phyloP scores from a whole-genome alignment of 2,329 filamentous ascomycete genomes.

The Pseudogymnoascus sp. region DNA sequence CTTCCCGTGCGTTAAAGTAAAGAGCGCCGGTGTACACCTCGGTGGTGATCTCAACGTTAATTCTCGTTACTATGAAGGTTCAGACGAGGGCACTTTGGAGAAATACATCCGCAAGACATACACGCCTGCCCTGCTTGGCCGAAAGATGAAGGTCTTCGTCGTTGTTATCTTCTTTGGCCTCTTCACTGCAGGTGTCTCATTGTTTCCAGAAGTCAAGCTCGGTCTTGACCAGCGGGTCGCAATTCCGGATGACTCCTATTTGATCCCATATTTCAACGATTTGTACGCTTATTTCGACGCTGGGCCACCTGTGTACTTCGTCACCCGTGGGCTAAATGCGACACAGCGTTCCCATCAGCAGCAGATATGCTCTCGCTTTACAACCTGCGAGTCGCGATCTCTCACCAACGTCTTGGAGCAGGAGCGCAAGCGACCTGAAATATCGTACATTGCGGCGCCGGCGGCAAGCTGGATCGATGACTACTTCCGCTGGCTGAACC shows the following conservation, averaged over 20 bases:
- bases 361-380: constrained; percentile 84
- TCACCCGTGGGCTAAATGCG: constrained; percentile 72
- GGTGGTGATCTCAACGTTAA: constrained; percentile 50
- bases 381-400: constrained; percentile 75
- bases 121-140: constrained; percentile 71
- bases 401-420: constrained; percentile 87
- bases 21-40: constrained; percentile 61
- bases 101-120: constrained; percentile 86
- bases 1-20: constrained; percentile 79
- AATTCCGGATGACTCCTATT: constrained; percentile 85
- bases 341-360: constrained; percentile 71
- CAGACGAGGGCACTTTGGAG: constrained; percentile 76
- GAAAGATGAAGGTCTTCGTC: constrained; percentile 69
- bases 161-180: constrained; percentile 78
- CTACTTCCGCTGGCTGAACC: constrained; percentile 95
- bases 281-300: constrained; percentile 85
- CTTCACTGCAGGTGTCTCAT: constrained; percentile 74
- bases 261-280: constrained; percentile 95
- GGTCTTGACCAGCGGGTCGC: constrained; percentile 93
- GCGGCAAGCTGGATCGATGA: constrained; percentile 96
- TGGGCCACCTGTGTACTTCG: constrained; percentile 93
- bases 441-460: constrained; percentile 81
- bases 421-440: constrained; percentile 79
- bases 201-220: constrained; percentile 76
- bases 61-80: constrained; percentile 29